These are phyloP conservation scores for Zygoascus flipseniorum DNA, from an alignment of 805 yeast species.

Conservation along the genomic window DNA sequence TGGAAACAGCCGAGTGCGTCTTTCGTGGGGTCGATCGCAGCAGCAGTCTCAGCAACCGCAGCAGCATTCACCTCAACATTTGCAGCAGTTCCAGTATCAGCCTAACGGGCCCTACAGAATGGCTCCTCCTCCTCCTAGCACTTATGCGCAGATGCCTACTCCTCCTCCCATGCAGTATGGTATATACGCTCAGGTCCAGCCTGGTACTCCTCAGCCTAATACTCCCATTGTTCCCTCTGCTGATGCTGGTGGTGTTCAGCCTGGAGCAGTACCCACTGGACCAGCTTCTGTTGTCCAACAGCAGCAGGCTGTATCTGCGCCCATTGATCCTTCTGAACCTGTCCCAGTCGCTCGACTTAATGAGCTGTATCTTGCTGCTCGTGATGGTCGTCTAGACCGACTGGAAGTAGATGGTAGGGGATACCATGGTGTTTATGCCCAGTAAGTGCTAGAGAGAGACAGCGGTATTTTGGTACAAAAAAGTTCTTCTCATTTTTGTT, in stretches of 20 bases:
- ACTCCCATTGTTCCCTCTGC: too few relatives aligned
- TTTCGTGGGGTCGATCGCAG: constrained; percentile 79
- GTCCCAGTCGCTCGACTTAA: constrained; percentile 37
- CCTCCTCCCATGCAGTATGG: constrained; percentile 24
- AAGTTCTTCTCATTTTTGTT: not conserved
- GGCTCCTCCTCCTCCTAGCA: constrained; percentile 25
- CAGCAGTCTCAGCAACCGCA: constrained; percentile 5
- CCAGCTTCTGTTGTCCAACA: not conserved
- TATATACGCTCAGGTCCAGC: constrained; percentile 27
- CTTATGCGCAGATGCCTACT: constrained; percentile 18
- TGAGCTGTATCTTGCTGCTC: constrained; percentile 45
- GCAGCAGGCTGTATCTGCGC: not conserved
- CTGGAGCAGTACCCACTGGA: not conserved
- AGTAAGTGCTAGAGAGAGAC: constrained; percentile 14
- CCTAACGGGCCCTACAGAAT: constrained; percentile 26
- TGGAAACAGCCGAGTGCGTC: constrained; percentile 71
- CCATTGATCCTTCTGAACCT: constrained; percentile 29
- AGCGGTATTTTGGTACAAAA: not conserved
- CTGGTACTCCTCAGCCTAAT: constrained; percentile 11
- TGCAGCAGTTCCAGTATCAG: constrained; percentile 9
- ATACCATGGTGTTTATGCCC: constrained; percentile 35
- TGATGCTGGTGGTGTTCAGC: not conserved
- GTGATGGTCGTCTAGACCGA: constrained; percentile 47
- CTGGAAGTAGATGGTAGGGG: constrained; percentile 41
- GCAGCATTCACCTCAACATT: constrained; percentile 1